A percentile compares a stretch with the other conserved stretches of the same genome.
These are phyloP conservation scores for Penstemon newberryi DNA, from an alignment of 257 asterid species.

Conservation along the genomic window DNA sequence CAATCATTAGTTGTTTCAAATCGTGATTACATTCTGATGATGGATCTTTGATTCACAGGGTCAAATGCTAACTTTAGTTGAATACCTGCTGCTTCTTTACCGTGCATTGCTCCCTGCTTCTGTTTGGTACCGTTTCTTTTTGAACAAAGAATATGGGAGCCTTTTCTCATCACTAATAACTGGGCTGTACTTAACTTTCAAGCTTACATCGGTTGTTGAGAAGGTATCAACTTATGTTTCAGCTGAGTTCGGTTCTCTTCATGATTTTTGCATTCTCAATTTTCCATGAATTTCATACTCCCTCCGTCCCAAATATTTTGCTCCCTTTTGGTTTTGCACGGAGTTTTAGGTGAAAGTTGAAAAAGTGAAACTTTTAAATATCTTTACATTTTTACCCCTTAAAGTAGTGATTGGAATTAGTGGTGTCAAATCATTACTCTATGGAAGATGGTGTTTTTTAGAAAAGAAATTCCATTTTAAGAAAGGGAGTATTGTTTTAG, in stretches of 20 bases:
- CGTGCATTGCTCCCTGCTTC: conserved; percentile 91
- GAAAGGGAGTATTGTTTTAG: too few species aligned
- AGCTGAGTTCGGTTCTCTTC: conserved; percentile 7
- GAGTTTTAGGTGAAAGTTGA: too few species aligned
- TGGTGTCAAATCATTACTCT: too few species aligned
- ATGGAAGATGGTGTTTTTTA: too few species aligned
- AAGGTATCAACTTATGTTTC: conserved; percentile 49
- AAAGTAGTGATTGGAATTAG: too few species aligned
- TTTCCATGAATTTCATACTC: conserved; percentile 4
- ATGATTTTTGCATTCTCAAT: conserved; percentile 14
- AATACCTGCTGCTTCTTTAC: conserved; percentile 71
- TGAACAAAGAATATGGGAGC: conserved; percentile 92
- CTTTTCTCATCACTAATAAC: conserved; percentile 86
- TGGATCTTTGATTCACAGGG: conserved; percentile 48
- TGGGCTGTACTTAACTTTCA: conserved; percentile 83
- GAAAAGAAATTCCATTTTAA: too few species aligned
- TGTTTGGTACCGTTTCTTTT: conserved; percentile 91
- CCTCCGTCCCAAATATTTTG: too few species aligned
- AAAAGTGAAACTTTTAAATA: too few species aligned
- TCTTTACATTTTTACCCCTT: too few species aligned
- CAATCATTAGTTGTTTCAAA: conserved; percentile 9
- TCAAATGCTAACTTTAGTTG: conserved; percentile 79
- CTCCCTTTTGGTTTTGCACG: too few species aligned
- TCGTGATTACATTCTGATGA: conserved; percentile 23
- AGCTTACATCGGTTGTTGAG: conserved; percentile 90